Conservation (phyloP, 176 grass and related monocot genomes). For the Guadua angustifolia region DNA sequence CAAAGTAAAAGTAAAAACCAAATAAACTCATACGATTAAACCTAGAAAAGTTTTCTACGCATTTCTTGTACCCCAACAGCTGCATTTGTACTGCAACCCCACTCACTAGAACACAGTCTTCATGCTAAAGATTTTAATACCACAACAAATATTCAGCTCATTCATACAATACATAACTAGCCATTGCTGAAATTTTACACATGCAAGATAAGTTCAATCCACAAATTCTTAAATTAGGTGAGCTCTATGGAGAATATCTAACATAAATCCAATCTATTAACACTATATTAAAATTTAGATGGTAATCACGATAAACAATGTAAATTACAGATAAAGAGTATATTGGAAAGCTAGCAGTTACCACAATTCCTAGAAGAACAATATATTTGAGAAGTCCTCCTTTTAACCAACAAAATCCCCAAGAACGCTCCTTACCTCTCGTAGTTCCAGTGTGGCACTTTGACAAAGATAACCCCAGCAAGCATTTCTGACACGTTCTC, state of each 20-base stretch:
- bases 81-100: not conserved
- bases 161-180: not conserved
- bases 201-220: not conserved
- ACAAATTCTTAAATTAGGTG: slow-evolving; percentile 25
- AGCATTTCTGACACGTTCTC: slow-evolving; percentile 91
- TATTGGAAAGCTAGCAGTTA: slow-evolving; percentile 15
- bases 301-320: not conserved
- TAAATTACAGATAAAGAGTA: not conserved
- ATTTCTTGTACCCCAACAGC: slow-evolving; percentile 12
- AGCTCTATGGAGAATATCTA: slow-evolving; percentile 22
- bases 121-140: not conserved
- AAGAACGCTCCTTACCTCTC: slow-evolving; percentile 54
- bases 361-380: not conserved
- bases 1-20: not conserved
- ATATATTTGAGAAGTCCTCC: slow-evolving; percentile 1
- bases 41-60: not conserved
- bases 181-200: not conserved
- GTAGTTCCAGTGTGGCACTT: slow-evolving; percentile 88
- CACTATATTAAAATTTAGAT: not conserved
- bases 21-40: slow-evolving; percentile 8
- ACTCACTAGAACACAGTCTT: slow-evolving; percentile 8
- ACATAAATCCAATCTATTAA: slow-evolving; percentile 4
- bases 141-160: slow-evolving; percentile 16
- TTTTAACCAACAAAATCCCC: slow-evolving; percentile 21
- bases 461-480: slow-evolving; percentile 99